Evolutionary conservation across 306 rosid genomes (phyloP).

Genomic region (Comarum palustre): DNA sequence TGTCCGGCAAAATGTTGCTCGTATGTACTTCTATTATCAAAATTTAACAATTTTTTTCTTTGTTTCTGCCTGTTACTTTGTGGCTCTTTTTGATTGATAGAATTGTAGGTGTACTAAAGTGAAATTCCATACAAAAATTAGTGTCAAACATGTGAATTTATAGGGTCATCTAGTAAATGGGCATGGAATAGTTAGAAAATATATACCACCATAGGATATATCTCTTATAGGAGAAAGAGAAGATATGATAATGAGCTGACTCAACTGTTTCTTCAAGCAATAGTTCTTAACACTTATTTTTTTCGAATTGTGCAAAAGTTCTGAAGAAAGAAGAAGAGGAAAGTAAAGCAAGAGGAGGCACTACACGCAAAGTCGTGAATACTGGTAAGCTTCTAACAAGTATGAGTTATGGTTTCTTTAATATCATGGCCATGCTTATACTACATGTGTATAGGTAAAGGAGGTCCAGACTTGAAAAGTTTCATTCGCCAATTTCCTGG

Average conservation of each 20-base stretch:
- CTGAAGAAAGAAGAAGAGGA: constrained; percentile 92
- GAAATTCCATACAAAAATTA: background rate
- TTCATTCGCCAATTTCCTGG: constrained; percentile 72
- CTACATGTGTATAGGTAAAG: constrained; percentile 41
- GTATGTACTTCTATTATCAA: constrained; percentile 49
- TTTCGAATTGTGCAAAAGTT: constrained; percentile 43
- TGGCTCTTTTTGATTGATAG: constrained; percentile 9
- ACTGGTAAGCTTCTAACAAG: constrained; percentile 46
- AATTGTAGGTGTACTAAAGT: constrained; percentile 15
- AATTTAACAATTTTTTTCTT: constrained; percentile 2
- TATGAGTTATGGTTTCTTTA: constrained; percentile 16
- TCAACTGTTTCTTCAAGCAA: background rate
- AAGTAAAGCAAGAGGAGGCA: constrained; percentile 62
- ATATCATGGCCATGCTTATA: constrained; percentile 14
- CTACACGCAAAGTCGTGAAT: constrained; percentile 37
- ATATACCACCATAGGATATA: background rate
- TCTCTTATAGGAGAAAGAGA: background rate
- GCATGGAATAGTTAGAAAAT: background rate
- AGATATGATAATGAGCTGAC: background rate
- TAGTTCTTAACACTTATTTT: constrained; percentile 23
- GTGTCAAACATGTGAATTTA: background rate
- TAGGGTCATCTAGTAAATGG: background rate
- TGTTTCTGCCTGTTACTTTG: constrained; percentile 25
- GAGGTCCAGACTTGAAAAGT: constrained; percentile 80
- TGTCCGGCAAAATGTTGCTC: constrained; percentile 73